These are phyloP conservation scores for Agrocybe pediades DNA, from an alignment of 768 basidiomycete genomes.

Conservation along the genomic window DNA sequence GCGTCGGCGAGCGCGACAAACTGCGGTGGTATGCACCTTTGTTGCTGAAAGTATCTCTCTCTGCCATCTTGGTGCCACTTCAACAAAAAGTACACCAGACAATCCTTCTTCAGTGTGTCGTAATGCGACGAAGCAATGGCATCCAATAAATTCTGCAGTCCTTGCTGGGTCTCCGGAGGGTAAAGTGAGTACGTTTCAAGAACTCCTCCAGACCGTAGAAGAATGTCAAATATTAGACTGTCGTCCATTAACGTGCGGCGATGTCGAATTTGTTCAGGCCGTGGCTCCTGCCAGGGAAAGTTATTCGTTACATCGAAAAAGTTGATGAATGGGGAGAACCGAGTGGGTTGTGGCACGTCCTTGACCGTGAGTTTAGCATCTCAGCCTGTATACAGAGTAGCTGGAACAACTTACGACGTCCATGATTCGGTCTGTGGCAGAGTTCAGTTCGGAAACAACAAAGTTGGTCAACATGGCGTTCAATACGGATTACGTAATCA, in stretches of 20 bases:
- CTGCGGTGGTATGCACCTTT: constrained; percentile 72
- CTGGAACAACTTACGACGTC: constrained; percentile 9
- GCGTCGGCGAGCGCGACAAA: constrained; percentile 78
- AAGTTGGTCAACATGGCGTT: background rate
- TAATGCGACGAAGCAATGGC: constrained; percentile 65
- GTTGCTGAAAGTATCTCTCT: constrained; percentile 50
- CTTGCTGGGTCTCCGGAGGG: constrained; percentile 60
- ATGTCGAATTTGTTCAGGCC: constrained; percentile 58
- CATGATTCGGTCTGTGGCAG: constrained; percentile 5
- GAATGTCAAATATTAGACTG: constrained; percentile 71
- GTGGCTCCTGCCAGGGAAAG: constrained; percentile 63
- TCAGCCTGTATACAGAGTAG: background rate
- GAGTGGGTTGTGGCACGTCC: constrained; percentile 21
- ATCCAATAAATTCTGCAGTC: constrained; percentile 58
- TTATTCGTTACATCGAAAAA: constrained; percentile 56
- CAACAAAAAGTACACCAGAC: constrained; percentile 77
- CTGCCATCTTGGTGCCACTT: constrained; percentile 75
- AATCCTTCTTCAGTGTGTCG: constrained; percentile 79
- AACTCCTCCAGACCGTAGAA: constrained; percentile 67
- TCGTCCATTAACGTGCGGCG: constrained; percentile 65
- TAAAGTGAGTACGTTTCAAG: constrained; percentile 61
- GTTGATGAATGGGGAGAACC: constrained; percentile 23
- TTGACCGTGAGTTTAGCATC: constrained; percentile 6
- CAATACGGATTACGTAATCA: too few relatives aligned
- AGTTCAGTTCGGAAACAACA: background rate